Evolutionary conservation across 495 filamentous ascomycete genomes (phyloP).

Genomic region (Neurospora sp.): DNA sequence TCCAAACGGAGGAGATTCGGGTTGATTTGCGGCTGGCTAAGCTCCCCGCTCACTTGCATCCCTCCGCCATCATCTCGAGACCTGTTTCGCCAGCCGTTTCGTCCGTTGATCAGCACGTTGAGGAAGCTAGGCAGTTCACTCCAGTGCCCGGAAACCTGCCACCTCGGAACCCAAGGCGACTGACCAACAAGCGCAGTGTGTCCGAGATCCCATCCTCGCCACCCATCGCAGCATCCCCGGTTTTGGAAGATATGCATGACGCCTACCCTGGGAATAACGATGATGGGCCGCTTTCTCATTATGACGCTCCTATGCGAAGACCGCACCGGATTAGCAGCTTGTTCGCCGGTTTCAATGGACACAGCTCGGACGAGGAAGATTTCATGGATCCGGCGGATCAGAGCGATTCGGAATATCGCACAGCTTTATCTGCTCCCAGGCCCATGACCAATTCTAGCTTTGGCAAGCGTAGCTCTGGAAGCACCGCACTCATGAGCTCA

Average conservation of each 20-base stretch:
- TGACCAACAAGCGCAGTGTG: constrained; percentile 33
- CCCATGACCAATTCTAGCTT: constrained; percentile 24
- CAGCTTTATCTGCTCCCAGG: constrained; percentile 51
- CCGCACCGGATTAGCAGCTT: constrained; percentile 70
- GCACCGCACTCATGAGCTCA: constrained; percentile 11
- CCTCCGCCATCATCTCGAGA: constrained; percentile 54
- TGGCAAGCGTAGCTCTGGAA: constrained; percentile 26
- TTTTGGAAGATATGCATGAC: constrained; percentile 41
- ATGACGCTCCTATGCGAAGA: constrained; percentile 51
- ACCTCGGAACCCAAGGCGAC: constrained; percentile 40
- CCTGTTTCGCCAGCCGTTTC: constrained; percentile 37
- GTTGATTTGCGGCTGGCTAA: constrained; percentile 63
- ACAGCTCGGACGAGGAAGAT: constrained; percentile 47
- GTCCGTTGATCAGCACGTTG: constrained; percentile 14
- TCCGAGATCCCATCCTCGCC: constrained; percentile 39
- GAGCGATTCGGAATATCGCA: constrained; percentile 54
- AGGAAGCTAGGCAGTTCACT: constrained; percentile 34
- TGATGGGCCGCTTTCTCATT: constrained; percentile 58
- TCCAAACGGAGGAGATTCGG: constrained; percentile 85
- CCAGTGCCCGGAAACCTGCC: constrained; percentile 40
- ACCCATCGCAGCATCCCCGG: constrained; percentile 17
- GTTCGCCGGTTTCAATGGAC: constrained; percentile 69
- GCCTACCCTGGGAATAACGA: constrained; percentile 76
- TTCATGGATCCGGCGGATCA: constrained; percentile 46
- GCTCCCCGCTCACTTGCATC: constrained; percentile 66